Percentiles rank a stretch among this genome's conserved stretches.
These are phyloP conservation scores for Ustilago crameri DNA, from an alignment of 1,284 basidiomycete genomes.

Conservation along the genomic window DNA sequence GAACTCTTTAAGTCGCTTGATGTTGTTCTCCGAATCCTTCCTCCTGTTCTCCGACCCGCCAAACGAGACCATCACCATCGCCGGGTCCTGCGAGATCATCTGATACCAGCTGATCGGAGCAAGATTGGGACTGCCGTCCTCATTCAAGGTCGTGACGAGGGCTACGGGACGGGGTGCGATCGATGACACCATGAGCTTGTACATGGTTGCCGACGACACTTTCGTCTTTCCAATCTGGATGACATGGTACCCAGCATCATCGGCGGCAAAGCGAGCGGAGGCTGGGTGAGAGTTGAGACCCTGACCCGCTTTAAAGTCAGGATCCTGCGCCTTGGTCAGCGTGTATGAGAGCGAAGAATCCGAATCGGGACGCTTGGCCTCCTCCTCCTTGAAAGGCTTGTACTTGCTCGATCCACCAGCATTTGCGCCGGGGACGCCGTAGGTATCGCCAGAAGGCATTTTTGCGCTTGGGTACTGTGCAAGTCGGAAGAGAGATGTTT, in stretches of 20 bases:
- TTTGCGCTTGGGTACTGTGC: background rate
- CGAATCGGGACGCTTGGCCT: constrained; percentile 30
- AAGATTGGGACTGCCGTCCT: constrained; percentile 49
- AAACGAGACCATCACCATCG: constrained; percentile 59
- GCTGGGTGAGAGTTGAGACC: constrained; percentile 53
- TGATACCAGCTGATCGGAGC: constrained; percentile 60
- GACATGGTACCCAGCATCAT: constrained; percentile 42
- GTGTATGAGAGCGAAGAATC: constrained; percentile 41
- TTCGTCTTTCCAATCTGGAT: constrained; percentile 54
- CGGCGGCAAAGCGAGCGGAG: constrained; percentile 15
- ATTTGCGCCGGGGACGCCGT: constrained; percentile 41
- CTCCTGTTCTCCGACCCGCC: constrained; percentile 43
- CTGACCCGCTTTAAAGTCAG: constrained; percentile 45
- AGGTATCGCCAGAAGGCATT: constrained; percentile 25
- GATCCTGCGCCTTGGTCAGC: constrained; percentile 35
- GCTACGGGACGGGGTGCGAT: constrained; percentile 60
- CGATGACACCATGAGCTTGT: constrained; percentile 57
- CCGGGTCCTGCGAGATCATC: constrained; percentile 59
- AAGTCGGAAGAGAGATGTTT: background rate
- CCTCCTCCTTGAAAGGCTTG: constrained; percentile 46
- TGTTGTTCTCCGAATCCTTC: constrained; percentile 59
- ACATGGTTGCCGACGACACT: constrained; percentile 38
- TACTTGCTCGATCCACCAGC: constrained; percentile 44
- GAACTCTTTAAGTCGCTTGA: constrained; percentile 47
- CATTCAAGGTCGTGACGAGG: constrained; percentile 52